These are phyloP conservation scores for Phylloboletellus chloephorus DNA, from an alignment of 1,284 basidiomycete species.

Conservation along the genomic window DNA sequence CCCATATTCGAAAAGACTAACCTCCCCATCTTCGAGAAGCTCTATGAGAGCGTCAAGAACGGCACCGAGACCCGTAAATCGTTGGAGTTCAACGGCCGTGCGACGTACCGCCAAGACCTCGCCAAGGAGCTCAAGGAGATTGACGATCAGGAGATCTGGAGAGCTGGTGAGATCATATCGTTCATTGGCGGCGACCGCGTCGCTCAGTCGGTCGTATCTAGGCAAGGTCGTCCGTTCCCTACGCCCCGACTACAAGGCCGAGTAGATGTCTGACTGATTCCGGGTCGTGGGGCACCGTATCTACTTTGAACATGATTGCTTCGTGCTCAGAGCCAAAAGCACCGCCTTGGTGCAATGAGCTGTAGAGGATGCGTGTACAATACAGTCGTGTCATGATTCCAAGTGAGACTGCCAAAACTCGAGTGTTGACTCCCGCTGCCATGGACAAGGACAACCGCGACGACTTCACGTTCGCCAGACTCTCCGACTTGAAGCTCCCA, in stretches of 20 bases:
- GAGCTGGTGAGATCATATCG: conserved; percentile 59
- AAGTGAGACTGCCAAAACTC: neutral
- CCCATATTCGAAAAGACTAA: conserved; percentile 94
- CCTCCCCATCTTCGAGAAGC: conserved; percentile 87
- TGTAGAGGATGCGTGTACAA: conserved; percentile 18
- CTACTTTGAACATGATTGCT: conserved; percentile 11
- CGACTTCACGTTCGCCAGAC: conserved; percentile 86
- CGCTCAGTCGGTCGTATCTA: conserved; percentile 23
- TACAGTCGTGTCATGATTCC: conserved; percentile 9
- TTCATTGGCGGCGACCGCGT: neutral
- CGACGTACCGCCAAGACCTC: conserved; percentile 92
- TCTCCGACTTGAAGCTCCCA: conserved; percentile 80
- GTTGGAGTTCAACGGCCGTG: conserved; percentile 91
- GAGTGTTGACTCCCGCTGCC: too few relatives aligned
- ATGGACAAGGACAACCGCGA: conserved; percentile 77
- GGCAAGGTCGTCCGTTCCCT: conserved; percentile 74
- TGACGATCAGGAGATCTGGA: conserved; percentile 97
- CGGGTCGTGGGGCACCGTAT: conserved; percentile 4
- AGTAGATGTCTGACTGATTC: conserved; percentile 31
- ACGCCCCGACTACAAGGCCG: conserved; percentile 71
- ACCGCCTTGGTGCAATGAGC: conserved; percentile 20
- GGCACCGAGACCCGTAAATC: conserved; percentile 97
- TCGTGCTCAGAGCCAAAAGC: conserved; percentile 23
- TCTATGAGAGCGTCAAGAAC: conserved; percentile 92
- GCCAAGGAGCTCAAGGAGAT: conserved; percentile 94